Conservation (phyloP, 2,329 filamentous ascomycete genomes). For the Alternaria sp. region DNA sequence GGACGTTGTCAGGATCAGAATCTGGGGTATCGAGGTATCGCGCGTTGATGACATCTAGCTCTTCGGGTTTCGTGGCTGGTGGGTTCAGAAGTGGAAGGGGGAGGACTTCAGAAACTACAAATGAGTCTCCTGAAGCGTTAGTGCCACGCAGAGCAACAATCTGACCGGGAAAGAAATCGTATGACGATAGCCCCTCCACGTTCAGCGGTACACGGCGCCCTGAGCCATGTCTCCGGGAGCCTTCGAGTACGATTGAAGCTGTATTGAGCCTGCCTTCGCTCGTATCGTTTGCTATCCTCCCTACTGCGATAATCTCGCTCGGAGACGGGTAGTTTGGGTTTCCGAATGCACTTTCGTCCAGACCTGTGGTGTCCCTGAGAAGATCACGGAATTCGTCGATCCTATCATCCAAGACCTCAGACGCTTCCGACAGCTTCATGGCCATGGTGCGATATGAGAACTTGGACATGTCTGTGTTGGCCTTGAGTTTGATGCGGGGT, state of each 20-base stretch:
- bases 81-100: conserved; percentile 76
- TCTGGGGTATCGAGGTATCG: conserved; percentile 70
- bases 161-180: conserved; percentile 93
- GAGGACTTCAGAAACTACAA: conserved; percentile 80
- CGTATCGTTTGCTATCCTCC: conserved; percentile 88
- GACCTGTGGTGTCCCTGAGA: conserved; percentile 74
- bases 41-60: conserved; percentile 73
- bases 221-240: conserved; percentile 81
- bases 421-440: conserved; percentile 92
- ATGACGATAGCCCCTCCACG: conserved; percentile 71
- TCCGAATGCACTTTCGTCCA: conserved; percentile 84
- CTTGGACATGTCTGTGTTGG: conserved; percentile 88
- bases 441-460: conserved; percentile 90
- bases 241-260: conserved; percentile 87
- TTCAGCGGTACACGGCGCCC: conserved; percentile 83
- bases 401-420: conserved; percentile 91
- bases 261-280: conserved; percentile 86
- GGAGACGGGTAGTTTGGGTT: conserved; percentile 87
- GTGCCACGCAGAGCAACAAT: conserved; percentile 87
- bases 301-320: conserved; percentile 86
- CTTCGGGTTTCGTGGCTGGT: conserved; percentile 72
- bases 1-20: conserved; percentile 57
- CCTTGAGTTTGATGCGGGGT: conserved; percentile 81
- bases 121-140: conserved; percentile 85
- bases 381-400: conserved; percentile 88